Percentiles rank a stretch among this genome's conserved stretches.
Evolutionary conservation across 2,329 filamentous ascomycete species (phyloP).

Genomic region (Cladophialophora psammophila): DNA sequence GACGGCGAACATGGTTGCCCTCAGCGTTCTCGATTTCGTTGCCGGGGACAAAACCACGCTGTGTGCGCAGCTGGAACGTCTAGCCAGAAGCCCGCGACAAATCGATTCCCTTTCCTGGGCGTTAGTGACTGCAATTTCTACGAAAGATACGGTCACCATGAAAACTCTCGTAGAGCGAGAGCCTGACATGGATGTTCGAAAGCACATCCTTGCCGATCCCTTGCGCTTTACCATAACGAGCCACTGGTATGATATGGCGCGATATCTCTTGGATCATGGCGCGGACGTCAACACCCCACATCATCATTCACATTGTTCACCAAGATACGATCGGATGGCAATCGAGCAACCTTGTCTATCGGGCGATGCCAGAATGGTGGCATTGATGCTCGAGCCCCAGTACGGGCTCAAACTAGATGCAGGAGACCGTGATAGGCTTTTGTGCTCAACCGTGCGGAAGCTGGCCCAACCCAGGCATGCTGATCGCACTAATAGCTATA

Average conservation of each 20-base stretch:
- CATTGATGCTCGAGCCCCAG: slow-evolving; percentile 13
- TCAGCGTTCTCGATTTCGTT: slow-evolving; percentile 11
- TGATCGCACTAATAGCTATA: background rate
- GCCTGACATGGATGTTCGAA: background rate
- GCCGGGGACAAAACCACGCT: background rate
- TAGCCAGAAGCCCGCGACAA: slow-evolving; percentile 1
- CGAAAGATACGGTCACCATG: slow-evolving; percentile 8
- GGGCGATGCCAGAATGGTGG: slow-evolving; percentile 13
- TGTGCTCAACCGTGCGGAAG: background rate
- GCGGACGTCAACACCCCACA: slow-evolving; percentile 15
- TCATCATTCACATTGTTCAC: background rate
- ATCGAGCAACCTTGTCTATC: slow-evolving; percentile 6
- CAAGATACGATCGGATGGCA: slow-evolving; percentile 10
- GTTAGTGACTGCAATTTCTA: slow-evolving; percentile 12
- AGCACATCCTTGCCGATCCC: slow-evolving; percentile 13
- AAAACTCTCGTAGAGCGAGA: slow-evolving; percentile 7
- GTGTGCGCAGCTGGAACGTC: background rate
- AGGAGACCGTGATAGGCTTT: slow-evolving; percentile 1
- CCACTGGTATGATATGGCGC: slow-evolving; percentile 3
- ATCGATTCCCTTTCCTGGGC: slow-evolving; percentile 14
- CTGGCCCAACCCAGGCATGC: background rate
- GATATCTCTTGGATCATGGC: slow-evolving; percentile 11
- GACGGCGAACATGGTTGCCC: background rate
- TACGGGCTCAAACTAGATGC: slow-evolving; percentile 10
- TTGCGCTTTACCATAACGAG: slow-evolving; percentile 12